Conservation (phyloP, 2,329 filamentous ascomycete genomes). For the Botrytis squamosa region DNA sequence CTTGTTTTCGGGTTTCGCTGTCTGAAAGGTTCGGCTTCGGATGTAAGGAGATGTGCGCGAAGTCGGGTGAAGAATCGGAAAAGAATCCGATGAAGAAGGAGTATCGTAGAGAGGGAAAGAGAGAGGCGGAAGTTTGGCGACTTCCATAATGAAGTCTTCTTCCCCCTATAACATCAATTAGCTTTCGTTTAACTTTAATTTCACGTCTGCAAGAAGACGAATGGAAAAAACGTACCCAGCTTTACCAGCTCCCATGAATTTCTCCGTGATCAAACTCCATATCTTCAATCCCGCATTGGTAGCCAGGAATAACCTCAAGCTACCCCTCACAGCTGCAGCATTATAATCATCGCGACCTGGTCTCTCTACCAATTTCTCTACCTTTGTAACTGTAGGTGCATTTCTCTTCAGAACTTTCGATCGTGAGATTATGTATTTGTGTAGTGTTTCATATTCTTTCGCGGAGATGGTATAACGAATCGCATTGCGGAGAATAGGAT, state of each 20-base stretch:
- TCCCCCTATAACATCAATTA: constrained; percentile 36
- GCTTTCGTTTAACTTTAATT: neutral
- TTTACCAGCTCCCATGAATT: constrained; percentile 45
- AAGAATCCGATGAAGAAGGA: constrained; percentile 84
- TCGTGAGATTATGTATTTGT: constrained; percentile 77
- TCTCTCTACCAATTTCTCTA: constrained; percentile 45
- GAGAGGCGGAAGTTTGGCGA: constrained; percentile 75
- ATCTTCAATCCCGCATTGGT: constrained; percentile 64
- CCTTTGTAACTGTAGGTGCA: constrained; percentile 55
- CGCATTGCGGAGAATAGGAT: constrained; percentile 79
- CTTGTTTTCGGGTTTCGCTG: constrained; percentile 77
- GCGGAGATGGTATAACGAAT: constrained; percentile 83
- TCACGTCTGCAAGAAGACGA: neutral
- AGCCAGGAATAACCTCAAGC: constrained; percentile 66
- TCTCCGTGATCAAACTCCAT: constrained; percentile 53
- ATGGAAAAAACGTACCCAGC: constrained; percentile 21
- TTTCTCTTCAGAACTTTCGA: constrained; percentile 57
- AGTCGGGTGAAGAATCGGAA: constrained; percentile 86
- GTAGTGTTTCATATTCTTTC: constrained; percentile 80
- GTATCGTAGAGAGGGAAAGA: constrained; percentile 77
- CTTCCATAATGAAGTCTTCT: constrained; percentile 56
- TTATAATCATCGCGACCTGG: constrained; percentile 61
- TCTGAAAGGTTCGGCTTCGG: constrained; percentile 79
- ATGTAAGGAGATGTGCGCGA: constrained; percentile 72
- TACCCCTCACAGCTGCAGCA: constrained; percentile 66